Base-by-base conservation (phyloP, 352 stramenopile species). In the Salisapilia sapeloensis region DNA sequence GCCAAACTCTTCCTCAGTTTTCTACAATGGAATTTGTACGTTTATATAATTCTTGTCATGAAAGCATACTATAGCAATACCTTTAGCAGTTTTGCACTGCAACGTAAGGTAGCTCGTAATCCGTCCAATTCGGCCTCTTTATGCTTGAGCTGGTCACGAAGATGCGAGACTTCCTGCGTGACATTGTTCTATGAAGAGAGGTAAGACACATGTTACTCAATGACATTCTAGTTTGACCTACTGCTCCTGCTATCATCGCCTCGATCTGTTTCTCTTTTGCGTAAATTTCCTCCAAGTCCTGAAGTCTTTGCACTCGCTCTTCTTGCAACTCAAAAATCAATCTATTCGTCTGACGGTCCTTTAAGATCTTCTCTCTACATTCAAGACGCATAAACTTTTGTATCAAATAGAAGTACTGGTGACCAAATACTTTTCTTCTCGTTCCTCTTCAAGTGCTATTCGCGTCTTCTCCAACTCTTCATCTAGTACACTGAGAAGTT, bases 281-380 rank as follows among this genome's bases (percentile, higher is more conserved):
- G 33, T 84, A 84, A 38, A 84, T 84, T 37, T 84, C 67, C 29
- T 84, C 58, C 5, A 81, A 44, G 46, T 84, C 67, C 26, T 84
- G 67, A n/a, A 84, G 36, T 21, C 67, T 47, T 33, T 84, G 67
- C 4, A 83, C 64, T n/a, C 67, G 67, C 32, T 83, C 64, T 38
- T 83, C 67, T 21, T 72, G 55, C 3, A 84, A 47, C 29, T 84
- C 59, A 38, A 81, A 62, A 12, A 84, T 24, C 22, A 84, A 33
- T 14, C 61, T 61, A 31, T 79, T 84, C 7, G 64, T 79, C 12
- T 56, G 50, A 10, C 64, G 59, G 25, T 84, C 71, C 35, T 77
- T 79, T 27, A 84, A 28, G 16, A 84, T 79, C 12, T 35, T 69
- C 41, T 78, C 67, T 48, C 66, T 81, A 23, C 17, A 10, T 3